A percentile compares a stretch with the other conserved stretches of the same genome.
Conservation (phyloP, 1,139 yeast species). For the Kluyveromyces marxianus region DNA sequence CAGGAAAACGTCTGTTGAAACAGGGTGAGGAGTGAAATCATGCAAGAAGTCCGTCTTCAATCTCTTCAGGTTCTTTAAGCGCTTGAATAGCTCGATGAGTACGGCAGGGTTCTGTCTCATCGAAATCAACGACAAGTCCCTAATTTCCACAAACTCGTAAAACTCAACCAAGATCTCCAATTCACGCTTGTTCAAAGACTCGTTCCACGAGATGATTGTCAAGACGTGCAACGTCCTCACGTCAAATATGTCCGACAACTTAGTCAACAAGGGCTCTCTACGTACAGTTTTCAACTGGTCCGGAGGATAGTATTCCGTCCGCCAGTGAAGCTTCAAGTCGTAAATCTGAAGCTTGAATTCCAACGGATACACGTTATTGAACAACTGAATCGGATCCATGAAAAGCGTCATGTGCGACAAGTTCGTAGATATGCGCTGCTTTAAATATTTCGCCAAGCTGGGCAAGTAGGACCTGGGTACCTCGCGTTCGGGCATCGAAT, state of each 20-base stretch:
- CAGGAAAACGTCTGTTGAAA: slow-evolving; percentile 28
- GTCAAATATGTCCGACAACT: slow-evolving; percentile 33
- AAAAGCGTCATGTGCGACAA: slow-evolving; percentile 31
- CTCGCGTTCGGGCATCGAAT: slow-evolving; percentile 30
- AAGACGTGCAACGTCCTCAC: slow-evolving; percentile 29
- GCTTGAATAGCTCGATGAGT: slow-evolving; percentile 27
- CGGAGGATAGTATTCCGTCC: slow-evolving; percentile 33
- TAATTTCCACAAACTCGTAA: slow-evolving; percentile 29
- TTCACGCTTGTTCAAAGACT: slow-evolving; percentile 26
- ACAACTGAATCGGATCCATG: slow-evolving; percentile 33
- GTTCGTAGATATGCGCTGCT: slow-evolving; percentile 24
- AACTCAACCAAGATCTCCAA: slow-evolving; percentile 32
- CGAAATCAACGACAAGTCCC: slow-evolving; percentile 36
- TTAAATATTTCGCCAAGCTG: slow-evolving; percentile 22
- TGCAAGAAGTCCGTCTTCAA: slow-evolving; percentile 35
- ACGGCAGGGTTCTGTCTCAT: slow-evolving; percentile 30
- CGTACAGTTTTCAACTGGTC: slow-evolving; percentile 19
- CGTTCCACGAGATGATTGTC: slow-evolving; percentile 38
- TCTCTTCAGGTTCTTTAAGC: slow-evolving; percentile 29
- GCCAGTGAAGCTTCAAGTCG: slow-evolving; percentile 34
- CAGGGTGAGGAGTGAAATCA: slow-evolving; percentile 30
- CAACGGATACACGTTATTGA: slow-evolving; percentile 29
- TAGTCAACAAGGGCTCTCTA: slow-evolving; percentile 12
- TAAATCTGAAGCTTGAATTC: slow-evolving; percentile 29
- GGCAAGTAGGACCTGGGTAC: slow-evolving; percentile 29